phyloP scores from a whole-genome alignment of 2,329 filamentous ascomycete genomes.

The Penicillium sp. region DNA sequence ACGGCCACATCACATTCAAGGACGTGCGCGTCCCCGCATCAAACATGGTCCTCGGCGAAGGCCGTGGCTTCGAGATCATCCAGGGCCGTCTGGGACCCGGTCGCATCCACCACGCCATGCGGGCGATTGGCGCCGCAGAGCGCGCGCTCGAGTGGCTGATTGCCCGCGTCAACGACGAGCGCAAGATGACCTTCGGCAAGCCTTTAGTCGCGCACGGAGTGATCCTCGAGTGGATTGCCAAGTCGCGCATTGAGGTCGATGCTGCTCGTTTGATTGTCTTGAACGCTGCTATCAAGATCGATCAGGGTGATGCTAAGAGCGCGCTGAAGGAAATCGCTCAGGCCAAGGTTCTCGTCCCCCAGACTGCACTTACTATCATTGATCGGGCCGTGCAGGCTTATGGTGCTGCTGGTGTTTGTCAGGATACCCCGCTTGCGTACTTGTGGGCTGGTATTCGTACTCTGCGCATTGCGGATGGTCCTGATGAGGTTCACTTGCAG shows the following conservation, averaged over 20 bases:
- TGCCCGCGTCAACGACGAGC: slow-evolving; percentile 85
- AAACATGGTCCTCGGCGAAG: slow-evolving; percentile 88
- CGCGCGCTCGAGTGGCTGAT: slow-evolving; percentile 92
- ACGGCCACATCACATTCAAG: slow-evolving; percentile 85
- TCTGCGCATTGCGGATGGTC: slow-evolving; percentile 83
- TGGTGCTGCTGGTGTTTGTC: slow-evolving; percentile 84
- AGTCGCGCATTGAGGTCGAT: slow-evolving; percentile 90
- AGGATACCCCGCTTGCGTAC: slow-evolving; percentile 86
- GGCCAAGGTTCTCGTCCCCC: slow-evolving; percentile 88
- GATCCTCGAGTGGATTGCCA: slow-evolving; percentile 91
- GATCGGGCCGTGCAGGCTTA: slow-evolving; percentile 93
- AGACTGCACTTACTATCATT: slow-evolving; percentile 78
- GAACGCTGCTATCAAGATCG: slow-evolving; percentile 94
- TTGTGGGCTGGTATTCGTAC: slow-evolving; percentile 82
- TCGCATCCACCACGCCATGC: slow-evolving; percentile 97
- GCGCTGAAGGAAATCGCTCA: slow-evolving; percentile 91
- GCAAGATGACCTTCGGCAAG: slow-evolving; percentile 89
- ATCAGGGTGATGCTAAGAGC: slow-evolving; percentile 80
- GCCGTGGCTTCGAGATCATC: slow-evolving; percentile 96
- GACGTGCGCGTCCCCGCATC: slow-evolving; percentile 82
- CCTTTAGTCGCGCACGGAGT: slow-evolving; percentile 84
- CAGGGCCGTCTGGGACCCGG: slow-evolving; percentile 94
- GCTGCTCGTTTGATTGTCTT: slow-evolving; percentile 84
- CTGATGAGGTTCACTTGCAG: slow-evolving; percentile 86
- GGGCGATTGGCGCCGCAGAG: slow-evolving; percentile 86